Conservation (phyloP, 441 rosid genomes). For the Erodium texanum region DNA sequence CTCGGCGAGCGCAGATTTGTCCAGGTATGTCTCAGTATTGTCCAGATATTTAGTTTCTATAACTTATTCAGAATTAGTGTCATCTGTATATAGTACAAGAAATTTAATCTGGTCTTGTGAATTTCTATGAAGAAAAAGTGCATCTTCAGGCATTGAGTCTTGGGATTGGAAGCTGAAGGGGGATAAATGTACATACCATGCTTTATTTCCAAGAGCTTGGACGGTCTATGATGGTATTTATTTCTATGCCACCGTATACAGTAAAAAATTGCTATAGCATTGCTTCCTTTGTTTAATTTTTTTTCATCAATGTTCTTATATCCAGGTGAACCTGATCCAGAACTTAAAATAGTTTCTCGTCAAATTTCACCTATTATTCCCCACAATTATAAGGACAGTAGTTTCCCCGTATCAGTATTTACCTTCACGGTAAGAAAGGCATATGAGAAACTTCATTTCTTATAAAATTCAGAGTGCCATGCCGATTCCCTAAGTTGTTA, state of each 20-base stretch:
- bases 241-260: conserved; percentile 1
- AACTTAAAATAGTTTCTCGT: conserved; percentile 26
- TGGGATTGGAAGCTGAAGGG: conserved; percentile 38
- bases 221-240: conserved; percentile 30
- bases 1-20: conserved; percentile 17
- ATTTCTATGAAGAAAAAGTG: conserved; percentile 15
- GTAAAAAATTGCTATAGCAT: neutral
- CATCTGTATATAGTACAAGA: neutral
- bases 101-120: neutral
- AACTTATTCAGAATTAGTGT: neutral
- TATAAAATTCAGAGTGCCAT: neutral
- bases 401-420: conserved; percentile 33
- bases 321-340: conserved; percentile 33
- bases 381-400: conserved; percentile 33
- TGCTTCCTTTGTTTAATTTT: neutral
- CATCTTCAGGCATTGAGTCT: conserved; percentile 26
- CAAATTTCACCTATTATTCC: conserved; percentile 34
- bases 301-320: neutral
- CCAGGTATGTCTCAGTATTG: conserved; percentile 17
- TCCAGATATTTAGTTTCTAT: neutral
- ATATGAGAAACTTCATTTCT: neutral
- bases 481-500: conserved; percentile 8
- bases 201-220: conserved; percentile 35
- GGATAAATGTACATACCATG: conserved; percentile 30
- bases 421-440: conserved; percentile 30